Evolutionary conservation across 495 filamentous ascomycete species (phyloP).

Genomic region (Neurospora terricola): DNA sequence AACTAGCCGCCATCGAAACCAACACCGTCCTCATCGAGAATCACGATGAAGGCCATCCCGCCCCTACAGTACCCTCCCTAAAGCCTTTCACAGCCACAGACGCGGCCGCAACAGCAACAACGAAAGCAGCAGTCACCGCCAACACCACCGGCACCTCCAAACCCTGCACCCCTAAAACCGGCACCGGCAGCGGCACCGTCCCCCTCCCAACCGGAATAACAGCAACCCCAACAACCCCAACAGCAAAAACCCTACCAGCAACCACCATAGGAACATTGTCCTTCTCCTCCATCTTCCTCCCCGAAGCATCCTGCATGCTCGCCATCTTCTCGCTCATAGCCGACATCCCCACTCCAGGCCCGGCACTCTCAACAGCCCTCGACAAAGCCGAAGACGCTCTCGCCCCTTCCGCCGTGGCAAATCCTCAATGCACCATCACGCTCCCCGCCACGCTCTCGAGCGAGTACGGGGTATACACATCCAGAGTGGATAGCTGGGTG

Average conservation of each 20-base stretch:
- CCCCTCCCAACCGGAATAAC: constrained; percentile 1
- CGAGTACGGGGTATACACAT: neutral
- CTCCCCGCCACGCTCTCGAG: neutral
- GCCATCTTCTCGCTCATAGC: constrained; percentile 6
- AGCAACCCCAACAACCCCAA: constrained; percentile 2
- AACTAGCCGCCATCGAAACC: neutral
- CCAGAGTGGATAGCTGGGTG: neutral
- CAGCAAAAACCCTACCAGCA: neutral
- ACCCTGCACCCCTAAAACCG: neutral
- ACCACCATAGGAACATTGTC: neutral
- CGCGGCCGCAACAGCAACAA: neutral
- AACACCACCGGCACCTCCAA: neutral
- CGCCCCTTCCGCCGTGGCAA: neutral
- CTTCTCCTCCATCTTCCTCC: neutral
- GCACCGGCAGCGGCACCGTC: neutral
- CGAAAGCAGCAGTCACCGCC: neutral
- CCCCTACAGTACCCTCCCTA: neutral
- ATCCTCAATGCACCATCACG: constrained; percentile 1
- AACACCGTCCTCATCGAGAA: neutral
- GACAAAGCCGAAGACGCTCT: neutral
- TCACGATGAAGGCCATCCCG: neutral
- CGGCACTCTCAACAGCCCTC: neutral
- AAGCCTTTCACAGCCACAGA: neutral
- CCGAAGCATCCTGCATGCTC: constrained; percentile 1
- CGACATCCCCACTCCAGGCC: constrained; percentile 12